These are phyloP conservation scores for Ensete ventricosum DNA, from an alignment of 176 grass and related monocot species.

Conservation along the genomic window DNA sequence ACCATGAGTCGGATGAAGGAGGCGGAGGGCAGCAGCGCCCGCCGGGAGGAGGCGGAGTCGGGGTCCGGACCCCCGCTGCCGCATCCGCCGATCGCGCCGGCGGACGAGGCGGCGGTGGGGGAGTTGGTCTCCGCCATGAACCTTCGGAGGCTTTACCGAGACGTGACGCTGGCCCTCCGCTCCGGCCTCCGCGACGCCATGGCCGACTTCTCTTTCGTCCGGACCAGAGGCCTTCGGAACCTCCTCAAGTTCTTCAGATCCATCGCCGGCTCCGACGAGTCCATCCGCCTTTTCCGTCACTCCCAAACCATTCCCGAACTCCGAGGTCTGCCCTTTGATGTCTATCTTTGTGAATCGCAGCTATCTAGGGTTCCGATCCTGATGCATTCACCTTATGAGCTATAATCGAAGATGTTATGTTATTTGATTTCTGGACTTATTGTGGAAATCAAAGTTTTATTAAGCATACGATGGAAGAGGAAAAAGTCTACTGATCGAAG, in stretches of 20 bases:
- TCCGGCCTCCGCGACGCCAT: conserved; percentile 74
- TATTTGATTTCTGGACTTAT: not conserved
- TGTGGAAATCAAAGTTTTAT: not conserved
- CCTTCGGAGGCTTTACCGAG: conserved; percentile 66
- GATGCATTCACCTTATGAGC: not conserved
- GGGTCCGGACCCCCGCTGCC: conserved; percentile 22
- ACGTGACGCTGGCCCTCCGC: conserved; percentile 84
- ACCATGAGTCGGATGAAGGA: conserved; percentile 3
- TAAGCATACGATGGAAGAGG: not conserved
- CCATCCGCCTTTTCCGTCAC: conserved; percentile 72
- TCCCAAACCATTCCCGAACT: conserved; percentile 87
- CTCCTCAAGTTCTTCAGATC: conserved; percentile 76
- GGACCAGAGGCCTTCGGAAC: conserved; percentile 48
- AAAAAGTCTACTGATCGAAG: too few species aligned
- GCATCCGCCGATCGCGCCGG: not conserved
- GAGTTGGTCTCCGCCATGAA: conserved; percentile 51
- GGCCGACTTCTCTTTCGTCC: conserved; percentile 94
- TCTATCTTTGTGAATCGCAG: conserved; percentile 14
- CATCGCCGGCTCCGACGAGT: conserved; percentile 40
- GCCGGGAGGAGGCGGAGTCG: conserved; percentile 6
- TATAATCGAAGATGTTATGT: not conserved
- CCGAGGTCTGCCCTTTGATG: conserved; percentile 42
- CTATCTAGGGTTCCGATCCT: not conserved
- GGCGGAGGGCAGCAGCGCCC: not conserved
- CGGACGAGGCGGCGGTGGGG: conserved; percentile 21